Base-by-base conservation (phyloP, 441 rosid genomes). In the Populus hybrid region DNA sequence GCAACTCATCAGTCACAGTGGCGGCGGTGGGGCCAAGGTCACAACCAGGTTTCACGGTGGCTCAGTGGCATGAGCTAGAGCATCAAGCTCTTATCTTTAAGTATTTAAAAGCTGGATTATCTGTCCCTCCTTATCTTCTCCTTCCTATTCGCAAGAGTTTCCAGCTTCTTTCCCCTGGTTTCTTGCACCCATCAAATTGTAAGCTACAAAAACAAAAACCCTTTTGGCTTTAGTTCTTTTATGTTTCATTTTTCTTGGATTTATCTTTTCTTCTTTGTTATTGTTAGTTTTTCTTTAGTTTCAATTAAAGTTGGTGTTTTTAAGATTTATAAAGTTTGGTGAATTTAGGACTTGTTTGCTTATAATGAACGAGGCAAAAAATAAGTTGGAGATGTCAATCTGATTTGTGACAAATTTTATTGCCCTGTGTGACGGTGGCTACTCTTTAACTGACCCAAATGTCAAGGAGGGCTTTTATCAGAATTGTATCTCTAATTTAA, bases 11-110 rank as follows among this genome's bases (percentile, higher is more conserved):
- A 35, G 79, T 3, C 56, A 73, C 72, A 6, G 72, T 69, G 72
- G 72, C 64, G 67, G 77, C 14, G 76, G 71, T 6, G 71, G 71
- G 36, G 7, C 21, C 23, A 45, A 45, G 56, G 78, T 29, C 24
- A 26, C 63, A 23, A 2, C 20, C 74, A 21, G 50, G 45, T 68
- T 84, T 84, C 82, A 84, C 87, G 75, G 79, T 72, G 77, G 82
- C 80, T 2, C 88, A 86, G 74, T 86, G 86, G 86, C 86, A 86
- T 29, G 88, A 86, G 82, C 84, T 86, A 24, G 86, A 86, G 81
- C 88, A 81, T 61, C 88, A 83, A 75, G 86, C 86, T 64, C 84
- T 86, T 11, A 83, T 86, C 68, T 86, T 83, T 79, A 83, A 83
- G 74, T 86, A 86, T 75, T 71, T 81, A 26, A 83, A 79, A 64